Base-by-base conservation (phyloP, 2,329 filamentous ascomycete genomes). In the Clarireedia paspali region DNA sequence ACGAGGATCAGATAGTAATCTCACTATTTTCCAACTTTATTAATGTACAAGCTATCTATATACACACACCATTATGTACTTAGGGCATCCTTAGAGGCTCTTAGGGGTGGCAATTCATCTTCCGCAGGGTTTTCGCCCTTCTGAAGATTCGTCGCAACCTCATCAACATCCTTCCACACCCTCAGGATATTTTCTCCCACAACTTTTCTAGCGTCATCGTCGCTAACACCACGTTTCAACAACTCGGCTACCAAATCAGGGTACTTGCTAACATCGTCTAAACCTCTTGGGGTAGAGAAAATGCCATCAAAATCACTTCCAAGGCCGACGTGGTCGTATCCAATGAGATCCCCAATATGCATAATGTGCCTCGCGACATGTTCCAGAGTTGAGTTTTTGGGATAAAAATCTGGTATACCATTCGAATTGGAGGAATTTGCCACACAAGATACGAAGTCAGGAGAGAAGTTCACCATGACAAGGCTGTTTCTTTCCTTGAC, bases 221-320 rank as follows among this genome's bases (percentile, higher is more conserved):
- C 88, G 42, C 82, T 87, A 4, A 96, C 79, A 0, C 89, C 90
- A 42, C 85, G 79, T 49, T 76, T 76, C 61, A 96, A 73, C 57
- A 96, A 71, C 70, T 90, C 88, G 3, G 82, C 83, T 7, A 96
- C 80, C 46, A 96, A 72, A 56, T 85, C 81, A 0, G 91, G 91
- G 65, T 87, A 95, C 68, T 89, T 89, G 49, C 85, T 84, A 6
- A 96, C 90, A 69, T 96, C 91, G 39, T 94, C 89, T 48, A 97
- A 71, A 0, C 91, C 92, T 53, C 74, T 69, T 0, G 91, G 90
- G 4, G 84, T 84, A 1, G 64, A 70, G 1, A 70, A 67, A 56
- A 91, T 91, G 7, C 83, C 92, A 68, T 96, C 91, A 68, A 91
- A 96, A 70, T 97, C 92, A 52, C 87, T 91, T 0, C 92, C 92